Evolutionary conservation across 1,284 basidiomycete species (phyloP), one percentile per base, ranked within the genome.

Genomic region (Marasmius tenuissimus): DNA sequence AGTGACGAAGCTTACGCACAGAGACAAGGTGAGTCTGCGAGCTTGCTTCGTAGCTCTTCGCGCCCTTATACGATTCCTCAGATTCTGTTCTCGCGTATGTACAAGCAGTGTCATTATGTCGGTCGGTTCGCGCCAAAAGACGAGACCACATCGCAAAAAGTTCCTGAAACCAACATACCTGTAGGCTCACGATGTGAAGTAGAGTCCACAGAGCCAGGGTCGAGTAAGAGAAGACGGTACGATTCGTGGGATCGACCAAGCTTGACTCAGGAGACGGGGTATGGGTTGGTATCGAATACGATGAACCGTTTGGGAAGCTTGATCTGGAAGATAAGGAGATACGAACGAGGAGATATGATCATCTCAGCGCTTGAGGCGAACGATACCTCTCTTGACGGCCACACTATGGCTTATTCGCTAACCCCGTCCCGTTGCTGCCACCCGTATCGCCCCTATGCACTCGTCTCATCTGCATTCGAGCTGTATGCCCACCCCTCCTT

Each of bases 271-370:
- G 76, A 0, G 76, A 79, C 55, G 89, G 90, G 0, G 72, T 85
- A 0, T 98, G 97, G 97, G 85, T 98, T 2, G 97, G 97, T 0
- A 82, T 99, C 8, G 93, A 97, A 74, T 94, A 97, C 69, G 97
- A 99, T 72, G 97, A 98, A 71, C 97, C 97, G 1, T 84, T 95
- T 11, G 96, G 97, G 11, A 98, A 96, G 78, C 96, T 97, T 66
- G 92, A 98, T 73, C 67, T 88, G 88, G 93, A 96, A 73, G 78
- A 93, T 86, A 33, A 22, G 50, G 39, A 57, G 27, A 58, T 55
- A 39, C 48, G 27, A 18, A 12, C n/a, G 53, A 49, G 60, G 58
- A 64, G 51, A 39, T 16, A 61, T 58, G 54, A 58, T 37, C 22
- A 22, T 55, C 62, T 5, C 61, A 97, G 95, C 0, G 92, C 97